Conservation (phyloP, 768 basidiomycete species). For the Megacollybia marginata region DNA sequence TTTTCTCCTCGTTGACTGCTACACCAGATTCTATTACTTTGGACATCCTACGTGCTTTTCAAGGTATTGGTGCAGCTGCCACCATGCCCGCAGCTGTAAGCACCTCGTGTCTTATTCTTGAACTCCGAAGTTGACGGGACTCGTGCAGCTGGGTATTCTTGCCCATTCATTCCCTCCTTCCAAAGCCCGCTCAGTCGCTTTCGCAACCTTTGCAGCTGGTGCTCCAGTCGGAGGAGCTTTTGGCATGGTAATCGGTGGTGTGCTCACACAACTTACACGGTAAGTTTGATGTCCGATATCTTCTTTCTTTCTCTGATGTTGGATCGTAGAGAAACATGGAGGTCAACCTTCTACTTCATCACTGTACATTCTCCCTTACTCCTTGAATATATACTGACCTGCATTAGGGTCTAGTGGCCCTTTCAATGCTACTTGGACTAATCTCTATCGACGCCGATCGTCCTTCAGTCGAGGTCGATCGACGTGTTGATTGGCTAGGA, state of each 20-base stretch:
- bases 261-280: conserved; percentile 47
- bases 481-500: conserved; percentile 73
- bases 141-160: conserved; percentile 64
- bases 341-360: neutral
- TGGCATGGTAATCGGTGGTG: conserved; percentile 65
- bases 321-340: neutral
- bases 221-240: conserved; percentile 75
- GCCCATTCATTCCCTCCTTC: conserved; percentile 70
- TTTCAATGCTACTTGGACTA: conserved; percentile 48
- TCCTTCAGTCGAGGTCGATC: conserved; percentile 31
- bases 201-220: conserved; percentile 79
- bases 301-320: neutral
- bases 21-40: conserved; percentile 48
- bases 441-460: conserved; percentile 58
- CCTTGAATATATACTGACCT: neutral
- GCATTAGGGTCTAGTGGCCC: conserved; percentile 12
- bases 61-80: conserved; percentile 75
- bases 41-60: conserved; percentile 66
- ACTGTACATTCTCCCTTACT: neutral
- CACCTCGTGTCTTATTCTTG: neutral
- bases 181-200: conserved; percentile 62
- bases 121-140: neutral
- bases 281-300: conserved; percentile 17
- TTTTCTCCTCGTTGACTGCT: neutral
- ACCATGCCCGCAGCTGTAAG: conserved; percentile 66